These are phyloP conservation scores for Digitaria exilis DNA, from an alignment of 202 grass and related monocot genomes.

Conservation along the genomic window DNA sequence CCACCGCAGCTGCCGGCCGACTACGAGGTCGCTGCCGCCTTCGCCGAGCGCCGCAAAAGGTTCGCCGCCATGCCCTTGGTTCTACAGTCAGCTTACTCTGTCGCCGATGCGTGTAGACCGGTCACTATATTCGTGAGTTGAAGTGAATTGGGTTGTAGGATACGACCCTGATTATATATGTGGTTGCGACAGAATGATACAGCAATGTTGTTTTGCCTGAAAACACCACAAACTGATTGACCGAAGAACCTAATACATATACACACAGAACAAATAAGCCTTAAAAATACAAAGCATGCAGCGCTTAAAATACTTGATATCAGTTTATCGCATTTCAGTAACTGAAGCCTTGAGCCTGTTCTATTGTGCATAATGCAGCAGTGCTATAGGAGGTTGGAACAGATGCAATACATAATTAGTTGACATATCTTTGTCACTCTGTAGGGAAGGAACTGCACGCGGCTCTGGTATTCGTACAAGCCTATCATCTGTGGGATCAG, in stretches of 20 bases:
- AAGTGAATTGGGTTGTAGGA: constrained; percentile 32
- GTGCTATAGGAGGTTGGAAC: neutral
- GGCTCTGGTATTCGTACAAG: constrained; percentile 73
- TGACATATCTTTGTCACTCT: constrained; percentile 6
- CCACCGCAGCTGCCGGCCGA: constrained; percentile 61
- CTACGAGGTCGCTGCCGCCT: constrained; percentile 66
- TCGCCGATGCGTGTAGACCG: neutral
- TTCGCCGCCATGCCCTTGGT: constrained; percentile 3
- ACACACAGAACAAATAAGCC: neutral
- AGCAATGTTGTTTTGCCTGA: neutral
- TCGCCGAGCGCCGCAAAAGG: constrained; percentile 74
- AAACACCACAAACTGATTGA: neutral
- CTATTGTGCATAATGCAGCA: constrained; percentile 7
- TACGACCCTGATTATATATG: neutral
- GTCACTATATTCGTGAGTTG: neutral
- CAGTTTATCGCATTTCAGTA: neutral
- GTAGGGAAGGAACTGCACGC: constrained; percentile 73
- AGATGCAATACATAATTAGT: neutral
- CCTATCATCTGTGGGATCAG: constrained; percentile 59
- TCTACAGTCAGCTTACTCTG: neutral
- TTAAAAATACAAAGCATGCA: neutral
- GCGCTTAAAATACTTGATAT: neutral
- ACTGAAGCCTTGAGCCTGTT: neutral
- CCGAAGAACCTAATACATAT: neutral
- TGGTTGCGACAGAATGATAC: neutral